Percentiles rank a stretch among this genome's conserved stretches.
These are phyloP conservation scores for Mortierella sp. DNA, from an alignment of 371 early-diverging fungal species.

Conservation along the genomic window DNA sequence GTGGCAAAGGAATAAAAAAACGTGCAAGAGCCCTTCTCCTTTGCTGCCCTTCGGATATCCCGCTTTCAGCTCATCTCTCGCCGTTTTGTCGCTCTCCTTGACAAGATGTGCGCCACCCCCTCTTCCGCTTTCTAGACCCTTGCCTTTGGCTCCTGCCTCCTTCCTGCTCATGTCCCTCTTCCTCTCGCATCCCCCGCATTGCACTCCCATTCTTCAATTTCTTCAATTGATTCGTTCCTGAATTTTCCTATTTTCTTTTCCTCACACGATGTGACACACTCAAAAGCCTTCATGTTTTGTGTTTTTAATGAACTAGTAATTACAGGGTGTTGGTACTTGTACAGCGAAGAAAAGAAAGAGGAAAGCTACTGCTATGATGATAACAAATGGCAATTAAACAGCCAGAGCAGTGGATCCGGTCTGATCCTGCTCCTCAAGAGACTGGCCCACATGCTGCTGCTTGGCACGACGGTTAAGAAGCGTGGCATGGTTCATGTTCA, in stretches of 20 bases:
- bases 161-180: not conserved
- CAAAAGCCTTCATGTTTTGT: not conserved
- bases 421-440: slow-evolving; percentile 42
- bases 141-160: not conserved
- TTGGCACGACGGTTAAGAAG: slow-evolving; percentile 68
- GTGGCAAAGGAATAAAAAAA: not conserved
- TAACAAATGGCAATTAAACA: slow-evolving; percentile 5
- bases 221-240: not conserved
- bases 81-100: slow-evolving; percentile 6
- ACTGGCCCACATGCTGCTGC: slow-evolving; percentile 36
- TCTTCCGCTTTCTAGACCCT: not conserved
- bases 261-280: not conserved
- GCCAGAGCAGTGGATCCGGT: slow-evolving; percentile 24
- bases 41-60: not conserved
- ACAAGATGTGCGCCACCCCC: not conserved
- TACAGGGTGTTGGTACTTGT: not conserved
- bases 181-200: not conserved
- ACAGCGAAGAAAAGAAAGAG: not conserved
- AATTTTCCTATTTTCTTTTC: not conserved
- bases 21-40: not conserved
- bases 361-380: not conserved
- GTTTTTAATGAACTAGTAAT: not conserved
- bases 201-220: too few species aligned
- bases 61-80: not conserved
- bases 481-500: slow-evolving; percentile 71